phyloP scores from a whole-genome alignment of 352 stramenopile species.

The Halophytophthora polymorphica region DNA sequence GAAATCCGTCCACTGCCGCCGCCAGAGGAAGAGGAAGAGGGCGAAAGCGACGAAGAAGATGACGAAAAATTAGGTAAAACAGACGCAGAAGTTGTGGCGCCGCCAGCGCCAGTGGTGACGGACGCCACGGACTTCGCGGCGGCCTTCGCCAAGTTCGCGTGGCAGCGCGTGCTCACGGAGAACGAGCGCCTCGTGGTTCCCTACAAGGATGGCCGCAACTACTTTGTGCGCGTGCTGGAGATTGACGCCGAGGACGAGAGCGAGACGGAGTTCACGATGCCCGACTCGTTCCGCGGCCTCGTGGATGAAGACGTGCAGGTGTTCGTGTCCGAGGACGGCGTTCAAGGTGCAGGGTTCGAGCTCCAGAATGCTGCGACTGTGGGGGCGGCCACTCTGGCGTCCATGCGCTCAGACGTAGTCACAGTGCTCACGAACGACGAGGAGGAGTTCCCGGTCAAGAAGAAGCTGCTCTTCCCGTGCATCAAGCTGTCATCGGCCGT shows the following conservation, averaged over 20 bases:
- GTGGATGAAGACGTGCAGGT: constrained; percentile 63
- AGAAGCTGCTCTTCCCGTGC: constrained; percentile 86
- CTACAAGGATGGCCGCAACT: constrained; percentile 44
- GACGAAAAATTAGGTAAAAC: constrained; percentile 5
- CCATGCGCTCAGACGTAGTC: constrained; percentile 69
- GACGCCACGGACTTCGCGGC: constrained; percentile 50
- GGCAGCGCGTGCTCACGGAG: constrained; percentile 69
- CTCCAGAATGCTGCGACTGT: constrained; percentile 36
- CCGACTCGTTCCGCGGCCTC: constrained; percentile 67
- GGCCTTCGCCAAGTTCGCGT: constrained; percentile 52
- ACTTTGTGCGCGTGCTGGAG: constrained; percentile 71
- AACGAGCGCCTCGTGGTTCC: constrained; percentile 71
- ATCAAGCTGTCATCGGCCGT: constrained; percentile 86
- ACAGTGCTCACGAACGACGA: constrained; percentile 79
- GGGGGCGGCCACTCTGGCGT: constrained; percentile 24
- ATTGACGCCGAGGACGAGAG: constrained; percentile 66
- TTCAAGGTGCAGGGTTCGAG: constrained; percentile 24
- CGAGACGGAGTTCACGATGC: constrained; percentile 86
- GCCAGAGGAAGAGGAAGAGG: constrained; percentile 5
- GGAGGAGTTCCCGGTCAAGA: constrained; percentile 88
- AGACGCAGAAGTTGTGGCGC: background rate
- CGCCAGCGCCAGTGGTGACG: constrained; percentile 22
- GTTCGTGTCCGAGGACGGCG: constrained; percentile 54
- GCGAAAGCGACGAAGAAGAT: constrained; percentile 15
- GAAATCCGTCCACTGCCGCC: constrained; percentile 61